Evolutionary conservation across 768 basidiomycete genomes (phyloP).

Genomic region (Melanogaster broomeanus): DNA sequence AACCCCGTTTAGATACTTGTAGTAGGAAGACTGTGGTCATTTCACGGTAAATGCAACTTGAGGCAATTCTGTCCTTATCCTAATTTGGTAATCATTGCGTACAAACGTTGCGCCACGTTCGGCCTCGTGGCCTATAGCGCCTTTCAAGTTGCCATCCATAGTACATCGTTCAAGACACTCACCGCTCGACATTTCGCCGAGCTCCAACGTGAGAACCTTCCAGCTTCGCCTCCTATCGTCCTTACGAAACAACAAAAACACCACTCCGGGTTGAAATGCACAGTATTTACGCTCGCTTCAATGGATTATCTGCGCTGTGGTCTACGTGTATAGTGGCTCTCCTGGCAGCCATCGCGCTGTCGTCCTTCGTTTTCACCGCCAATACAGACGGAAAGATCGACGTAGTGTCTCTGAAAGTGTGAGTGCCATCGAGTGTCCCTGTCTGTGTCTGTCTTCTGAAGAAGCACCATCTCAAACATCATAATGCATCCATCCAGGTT

Average conservation of each 20-base stretch:
- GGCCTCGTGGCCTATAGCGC: background rate
- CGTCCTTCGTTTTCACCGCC: constrained; percentile 65
- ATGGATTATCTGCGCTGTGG: constrained; percentile 71
- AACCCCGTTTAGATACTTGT: too few species aligned
- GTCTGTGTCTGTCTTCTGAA: constrained; percentile 9
- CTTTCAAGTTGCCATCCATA: background rate
- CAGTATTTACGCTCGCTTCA: constrained; percentile 66
- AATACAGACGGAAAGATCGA: constrained; percentile 57
- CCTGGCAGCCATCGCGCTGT: constrained; percentile 69
- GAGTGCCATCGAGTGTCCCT: too few species aligned
- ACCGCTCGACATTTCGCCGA: background rate
- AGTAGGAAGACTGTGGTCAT: too few species aligned
- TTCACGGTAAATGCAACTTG: too few species aligned
- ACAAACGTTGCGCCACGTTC: background rate
- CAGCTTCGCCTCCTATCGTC: too few species aligned
- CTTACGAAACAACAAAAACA: background rate
- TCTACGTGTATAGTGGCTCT: constrained; percentile 76
- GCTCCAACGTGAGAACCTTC: background rate
- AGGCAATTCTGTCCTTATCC: too few species aligned
- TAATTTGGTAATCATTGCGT: background rate
- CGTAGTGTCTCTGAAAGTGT: constrained; percentile 79
- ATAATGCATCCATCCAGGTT: constrained; percentile 34
- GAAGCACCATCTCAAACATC: constrained; percentile 17
- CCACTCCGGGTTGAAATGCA: constrained; percentile 51
- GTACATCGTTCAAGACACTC: background rate